Base-by-base conservation (phyloP, 495 filamentous ascomycete genomes). In the Platismatia glauca region DNA sequence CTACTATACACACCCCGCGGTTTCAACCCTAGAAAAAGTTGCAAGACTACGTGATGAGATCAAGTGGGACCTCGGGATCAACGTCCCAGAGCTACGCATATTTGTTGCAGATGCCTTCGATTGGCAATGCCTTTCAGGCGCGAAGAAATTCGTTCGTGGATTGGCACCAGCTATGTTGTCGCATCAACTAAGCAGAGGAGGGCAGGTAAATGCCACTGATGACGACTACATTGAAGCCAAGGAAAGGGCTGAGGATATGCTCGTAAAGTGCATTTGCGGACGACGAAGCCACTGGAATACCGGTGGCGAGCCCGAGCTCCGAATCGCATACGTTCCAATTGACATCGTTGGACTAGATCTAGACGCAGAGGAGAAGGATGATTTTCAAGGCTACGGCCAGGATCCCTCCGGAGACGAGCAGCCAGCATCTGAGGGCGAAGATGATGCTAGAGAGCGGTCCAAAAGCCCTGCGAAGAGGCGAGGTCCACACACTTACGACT, bases 1-100 rank as follows among this genome's bases (percentile, higher is more conserved):
- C 24, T 96, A 88, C 67, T 97, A 99, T 65, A 91, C 86, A 8
- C 82, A 89, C 64, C 94, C 94, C 0, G 83, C 86, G 0, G 86
- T 97, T 12, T 96, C 91, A 7, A 76, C 75, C 0, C 67, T 74
- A 16, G 77, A 79, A 3, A 84, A 84, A 3, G 70, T 97, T 27
- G 74, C 82, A 4, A 76, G 71, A 34, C 65, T 97, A 34, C 78
- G 75, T 63, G 46, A 58, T 18, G 71, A 73, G 18, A 76, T 87
- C 24, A 77, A 76, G 5, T 91, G 87, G 84, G 82, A 88, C 60
- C 73, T 72, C 27, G 73, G 81, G 0, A 79, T 95, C 39, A 85
- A 97, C 64, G 76, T 89, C 22, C 59, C 75, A 20, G 85, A 82
- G 0, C 75, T 98, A 29, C 78, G 94, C 27, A 75, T 75, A 27